Percentiles rank a stretch among this genome's conserved stretches.
phyloP scores from a whole-genome alignment of 2,329 filamentous ascomycete species.

The Fusarium proliferatum region DNA sequence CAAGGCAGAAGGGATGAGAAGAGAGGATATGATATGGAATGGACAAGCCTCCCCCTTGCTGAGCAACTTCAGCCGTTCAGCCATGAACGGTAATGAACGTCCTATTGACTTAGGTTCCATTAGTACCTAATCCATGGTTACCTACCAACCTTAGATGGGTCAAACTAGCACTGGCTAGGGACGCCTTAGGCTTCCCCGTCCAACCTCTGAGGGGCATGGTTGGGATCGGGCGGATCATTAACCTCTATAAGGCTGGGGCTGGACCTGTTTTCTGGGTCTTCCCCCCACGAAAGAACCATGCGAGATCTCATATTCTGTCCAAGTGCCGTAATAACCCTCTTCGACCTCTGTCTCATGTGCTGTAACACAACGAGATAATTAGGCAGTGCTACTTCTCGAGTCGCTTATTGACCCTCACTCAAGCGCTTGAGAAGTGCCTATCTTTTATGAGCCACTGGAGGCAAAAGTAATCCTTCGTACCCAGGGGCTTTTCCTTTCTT shows the following conservation, averaged over 20 bases:
- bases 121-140: not conserved
- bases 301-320: conserved; percentile 3
- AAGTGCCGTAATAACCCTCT: conserved; percentile 4
- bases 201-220: conserved; percentile 11
- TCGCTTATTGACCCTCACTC: not conserved
- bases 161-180: conserved; percentile 13
- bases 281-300: not conserved
- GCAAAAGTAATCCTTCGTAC: not conserved
- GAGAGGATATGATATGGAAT: conserved; percentile 18
- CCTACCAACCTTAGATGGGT: not conserved
- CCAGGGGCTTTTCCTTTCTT: not conserved
- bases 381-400: not conserved
- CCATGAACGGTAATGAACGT: conserved; percentile 12
- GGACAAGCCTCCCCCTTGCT: conserved; percentile 12
- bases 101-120: not conserved
- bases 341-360: not conserved
- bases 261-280: conserved; percentile 15
- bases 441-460: not conserved
- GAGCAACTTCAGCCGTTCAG: conserved; percentile 32
- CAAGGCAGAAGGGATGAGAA: not conserved
- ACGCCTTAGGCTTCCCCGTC: conserved; percentile 4
- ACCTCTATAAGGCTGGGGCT: conserved; percentile 24
- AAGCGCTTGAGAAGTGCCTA: conserved; percentile 7
- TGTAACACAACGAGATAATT: not conserved
- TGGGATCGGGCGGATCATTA: conserved; percentile 15